Base-by-base conservation (phyloP, 305 asterid species). In the Fraxinus sp. region DNA sequence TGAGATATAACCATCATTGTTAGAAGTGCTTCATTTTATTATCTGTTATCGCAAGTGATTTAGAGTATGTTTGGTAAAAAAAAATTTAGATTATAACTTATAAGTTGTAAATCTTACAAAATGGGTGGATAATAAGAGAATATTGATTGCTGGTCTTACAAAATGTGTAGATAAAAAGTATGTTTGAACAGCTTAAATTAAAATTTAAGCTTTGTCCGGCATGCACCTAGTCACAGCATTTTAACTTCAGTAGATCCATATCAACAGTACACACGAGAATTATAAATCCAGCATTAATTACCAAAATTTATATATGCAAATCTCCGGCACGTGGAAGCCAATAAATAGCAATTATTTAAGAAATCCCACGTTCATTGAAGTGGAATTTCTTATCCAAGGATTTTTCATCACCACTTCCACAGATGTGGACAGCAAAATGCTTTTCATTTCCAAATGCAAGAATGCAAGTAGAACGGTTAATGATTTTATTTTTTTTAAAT, bases 1-100 rank as follows among this genome's bases (percentile, higher is more conserved):
- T 46, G 46, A 85, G 75, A 84, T 20, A 79, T 66, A 73, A 79
- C 49, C 41, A 78, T 41, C 73, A 74, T 13, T 70, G 39, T 68
- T 4, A 68, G 75, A 68, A 68, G 39, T 28, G 33, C 20, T 68
- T 68, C 33, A 10, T 68, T 30, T 68, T 68, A 28, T 26, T 26
- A 11, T 68, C 20, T 68, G 16, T 68, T 5, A 68, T 13, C 3
- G 18, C 26, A 68, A 26, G 20, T 10, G 20, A 26, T 68, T 68
- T 28, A 68, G 37, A 49, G 59, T 14, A 37, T 36, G 39, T 36
- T 14, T 49, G 20, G 59, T 14, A 49, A 49, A 49, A 49, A 49
- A 14, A 14, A 3, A 3, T 14, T 43, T 3, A 43, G 20, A 14
- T 49, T 49, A 49, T 7, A 37, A 7, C 43, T 37, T 37, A 37